Conservation (phyloP, 108 stramenopile genomes). For the Mayamaea pseudoterrestris region DNA sequence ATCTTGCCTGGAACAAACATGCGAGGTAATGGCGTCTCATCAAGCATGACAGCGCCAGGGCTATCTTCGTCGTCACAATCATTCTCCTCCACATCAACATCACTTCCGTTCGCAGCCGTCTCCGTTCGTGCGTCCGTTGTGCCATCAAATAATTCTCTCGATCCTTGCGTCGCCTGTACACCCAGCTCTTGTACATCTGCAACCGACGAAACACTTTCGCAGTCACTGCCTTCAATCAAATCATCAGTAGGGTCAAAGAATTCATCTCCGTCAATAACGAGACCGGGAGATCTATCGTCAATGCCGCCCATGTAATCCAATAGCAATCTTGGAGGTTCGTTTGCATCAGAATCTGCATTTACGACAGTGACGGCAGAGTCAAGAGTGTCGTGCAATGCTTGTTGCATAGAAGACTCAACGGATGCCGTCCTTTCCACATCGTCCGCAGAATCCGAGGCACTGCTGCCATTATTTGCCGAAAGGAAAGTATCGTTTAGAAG, state of each 20-base stretch:
- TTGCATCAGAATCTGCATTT: too few species aligned
- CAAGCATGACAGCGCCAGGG: slow-evolving; percentile 53
- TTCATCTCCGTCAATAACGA: slow-evolving; percentile 68
- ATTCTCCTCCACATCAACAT: neutral
- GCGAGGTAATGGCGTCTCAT: slow-evolving; percentile 79
- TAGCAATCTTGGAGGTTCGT: too few species aligned
- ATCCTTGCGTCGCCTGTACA: neutral
- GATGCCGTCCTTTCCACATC: neutral
- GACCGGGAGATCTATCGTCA: slow-evolving; percentile 15
- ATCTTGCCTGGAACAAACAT: slow-evolving; percentile 89
- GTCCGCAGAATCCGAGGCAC: too few species aligned
- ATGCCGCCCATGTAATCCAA: slow-evolving; percentile 34
- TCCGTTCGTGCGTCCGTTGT: too few species aligned
- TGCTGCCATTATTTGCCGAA: too few species aligned
- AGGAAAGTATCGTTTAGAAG: too few species aligned
- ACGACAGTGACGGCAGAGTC: slow-evolving; percentile 4
- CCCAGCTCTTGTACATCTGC: slow-evolving; percentile 18
- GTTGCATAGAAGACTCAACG: too few species aligned
- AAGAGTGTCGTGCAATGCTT: too few species aligned
- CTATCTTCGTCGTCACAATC: slow-evolving; percentile 1
- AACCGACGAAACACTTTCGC: slow-evolving; percentile 29
- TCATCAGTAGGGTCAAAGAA: slow-evolving; percentile 62
- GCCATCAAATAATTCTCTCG: too few species aligned
- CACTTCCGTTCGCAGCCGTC: neutral
- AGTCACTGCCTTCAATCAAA: slow-evolving; percentile 42